Conservation (phyloP, 2,329 filamentous ascomycete genomes). For the Penicillium sp. region DNA sequence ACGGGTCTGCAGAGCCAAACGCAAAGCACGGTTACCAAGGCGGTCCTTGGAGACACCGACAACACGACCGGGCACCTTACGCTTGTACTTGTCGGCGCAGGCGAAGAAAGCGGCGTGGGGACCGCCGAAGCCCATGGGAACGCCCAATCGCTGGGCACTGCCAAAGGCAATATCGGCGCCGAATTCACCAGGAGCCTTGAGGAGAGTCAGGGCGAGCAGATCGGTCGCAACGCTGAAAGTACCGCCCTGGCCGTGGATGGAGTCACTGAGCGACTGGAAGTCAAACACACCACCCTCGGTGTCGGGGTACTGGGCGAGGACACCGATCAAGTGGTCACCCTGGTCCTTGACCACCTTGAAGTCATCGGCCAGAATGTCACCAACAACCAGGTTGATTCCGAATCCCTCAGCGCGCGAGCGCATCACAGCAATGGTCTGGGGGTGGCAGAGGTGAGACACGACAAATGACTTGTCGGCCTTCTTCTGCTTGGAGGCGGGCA, state of each 20-base stretch:
- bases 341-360: constrained; percentile 67
- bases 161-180: constrained; percentile 95
- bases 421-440: constrained; percentile 81
- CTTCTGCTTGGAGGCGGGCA: constrained; percentile 70
- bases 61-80: constrained; percentile 87
- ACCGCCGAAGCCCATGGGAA: constrained; percentile 87
- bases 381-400: constrained; percentile 72
- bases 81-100: constrained; percentile 84
- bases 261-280: constrained; percentile 70
- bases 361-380: constrained; percentile 67
- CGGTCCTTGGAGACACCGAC: constrained; percentile 91
- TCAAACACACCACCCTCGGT: constrained; percentile 77
- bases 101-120: constrained; percentile 98
- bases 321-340: constrained; percentile 80
- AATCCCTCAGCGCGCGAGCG: constrained; percentile 87
- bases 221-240: constrained; percentile 88
- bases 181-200: constrained; percentile 89
- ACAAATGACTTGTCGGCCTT: constrained; percentile 75
- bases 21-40: constrained; percentile 74
- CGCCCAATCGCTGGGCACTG: constrained; percentile 85
- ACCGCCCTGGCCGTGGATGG: constrained; percentile 73
- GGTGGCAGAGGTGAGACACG: constrained; percentile 77
- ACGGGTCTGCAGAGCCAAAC: constrained; percentile 83
- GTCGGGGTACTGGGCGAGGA: constrained; percentile 93
- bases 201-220: constrained; percentile 77